Conservation (phyloP, 2,329 filamentous ascomycete genomes). For the Diaporthe ampelina region DNA sequence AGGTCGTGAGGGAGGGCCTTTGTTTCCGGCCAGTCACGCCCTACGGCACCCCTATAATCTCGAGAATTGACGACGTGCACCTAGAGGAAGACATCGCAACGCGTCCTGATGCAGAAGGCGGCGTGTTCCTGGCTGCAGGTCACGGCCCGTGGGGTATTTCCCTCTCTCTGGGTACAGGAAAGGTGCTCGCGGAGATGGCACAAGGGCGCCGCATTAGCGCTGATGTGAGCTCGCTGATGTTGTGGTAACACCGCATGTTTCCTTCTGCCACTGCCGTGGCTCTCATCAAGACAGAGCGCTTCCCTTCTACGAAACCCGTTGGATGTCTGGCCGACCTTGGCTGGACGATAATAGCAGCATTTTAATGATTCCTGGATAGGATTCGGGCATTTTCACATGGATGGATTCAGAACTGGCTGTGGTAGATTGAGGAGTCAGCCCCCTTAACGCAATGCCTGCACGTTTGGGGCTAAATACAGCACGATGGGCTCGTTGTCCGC, state of each 20-base stretch:
- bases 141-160: slow-evolving; percentile 84
- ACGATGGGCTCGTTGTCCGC: neutral
- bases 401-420: slow-evolving; percentile 15
- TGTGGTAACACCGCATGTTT: slow-evolving; percentile 35
- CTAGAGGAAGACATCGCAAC: slow-evolving; percentile 65
- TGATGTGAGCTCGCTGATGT: slow-evolving; percentile 67
- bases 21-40: slow-evolving; percentile 81
- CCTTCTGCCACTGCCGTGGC: slow-evolving; percentile 39
- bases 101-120: slow-evolving; percentile 61
- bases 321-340: slow-evolving; percentile 7
- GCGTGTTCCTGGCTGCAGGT: slow-evolving; percentile 79
- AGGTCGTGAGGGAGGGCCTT: slow-evolving; percentile 74
- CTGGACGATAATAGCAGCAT: slow-evolving; percentile 7
- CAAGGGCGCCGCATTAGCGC: slow-evolving; percentile 69
- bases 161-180: slow-evolving; percentile 76
- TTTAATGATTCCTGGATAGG: slow-evolving; percentile 20
- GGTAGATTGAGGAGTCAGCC: slow-evolving; percentile 19
- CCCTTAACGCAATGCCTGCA: neutral
- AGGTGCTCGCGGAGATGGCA: slow-evolving; percentile 79
- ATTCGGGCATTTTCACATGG: slow-evolving; percentile 4
- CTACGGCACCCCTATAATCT: slow-evolving; percentile 74
- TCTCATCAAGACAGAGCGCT: slow-evolving; percentile 34
- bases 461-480: slow-evolving; percentile 16
- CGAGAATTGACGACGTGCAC: slow-evolving; percentile 66
- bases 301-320: neutral